A percentile compares a stretch with the other conserved stretches of the same genome.
Conservation (phyloP, 495 filamentous ascomycete species). For the Tuber indicum region DNA sequence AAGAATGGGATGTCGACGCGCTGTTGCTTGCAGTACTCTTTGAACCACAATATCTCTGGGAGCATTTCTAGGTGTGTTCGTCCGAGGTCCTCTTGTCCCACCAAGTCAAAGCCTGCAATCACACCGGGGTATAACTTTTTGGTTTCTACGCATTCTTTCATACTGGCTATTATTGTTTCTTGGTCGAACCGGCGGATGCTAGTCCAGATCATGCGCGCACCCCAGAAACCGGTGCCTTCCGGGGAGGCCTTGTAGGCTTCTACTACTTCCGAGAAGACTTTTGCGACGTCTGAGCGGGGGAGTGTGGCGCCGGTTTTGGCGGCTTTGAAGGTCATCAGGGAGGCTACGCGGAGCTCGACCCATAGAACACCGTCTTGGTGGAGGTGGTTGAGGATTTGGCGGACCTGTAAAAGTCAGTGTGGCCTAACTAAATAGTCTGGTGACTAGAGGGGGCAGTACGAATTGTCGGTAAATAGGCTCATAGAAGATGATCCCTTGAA, state of each 20-base stretch:
- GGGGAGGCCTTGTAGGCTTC: constrained; percentile 60
- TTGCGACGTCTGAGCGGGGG: constrained; percentile 55
- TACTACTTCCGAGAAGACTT: constrained; percentile 70
- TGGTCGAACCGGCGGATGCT: constrained; percentile 57
- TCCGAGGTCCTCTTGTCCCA: constrained; percentile 76
- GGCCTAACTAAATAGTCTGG: neutral
- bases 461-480: constrained; percentile 84
- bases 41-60: constrained; percentile 87
- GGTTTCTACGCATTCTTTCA: constrained; percentile 76
- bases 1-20: constrained; percentile 87
- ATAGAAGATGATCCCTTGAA: constrained; percentile 71
- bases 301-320: constrained; percentile 25
- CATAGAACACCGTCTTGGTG: constrained; percentile 72
- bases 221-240: constrained; percentile 71
- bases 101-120: constrained; percentile 80
- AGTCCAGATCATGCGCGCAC: constrained; percentile 83
- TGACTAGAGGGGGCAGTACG: constrained; percentile 44
- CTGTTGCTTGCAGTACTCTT: constrained; percentile 70
- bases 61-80: constrained; percentile 67
- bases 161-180: constrained; percentile 62
- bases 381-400: constrained; percentile 59
- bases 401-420: constrained; percentile 16
- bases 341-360: constrained; percentile 55
- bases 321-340: constrained; percentile 32
- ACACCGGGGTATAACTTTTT: constrained; percentile 72